phyloP scores from a whole-genome alignment of 192 early-diverging fungal species.

The Linnemannia exigua region DNA sequence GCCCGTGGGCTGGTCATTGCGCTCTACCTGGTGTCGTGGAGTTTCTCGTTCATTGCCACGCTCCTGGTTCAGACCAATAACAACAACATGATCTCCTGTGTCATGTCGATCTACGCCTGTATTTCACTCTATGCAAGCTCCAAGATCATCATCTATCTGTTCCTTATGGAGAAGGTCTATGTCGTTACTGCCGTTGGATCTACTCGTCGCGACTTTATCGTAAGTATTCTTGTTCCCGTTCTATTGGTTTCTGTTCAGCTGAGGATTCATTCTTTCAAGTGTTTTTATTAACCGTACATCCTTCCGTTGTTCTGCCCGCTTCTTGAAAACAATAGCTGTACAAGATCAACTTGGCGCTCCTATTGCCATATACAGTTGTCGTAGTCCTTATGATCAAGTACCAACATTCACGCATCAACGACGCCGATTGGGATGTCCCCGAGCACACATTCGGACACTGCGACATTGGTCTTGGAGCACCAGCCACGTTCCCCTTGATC shows the following conservation, averaged over 20 bases:
- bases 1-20: constrained; percentile 40
- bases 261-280: not conserved
- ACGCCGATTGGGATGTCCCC: not conserved
- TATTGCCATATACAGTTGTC: not conserved
- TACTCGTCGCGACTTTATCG: constrained; percentile 4
- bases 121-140: constrained; percentile 42
- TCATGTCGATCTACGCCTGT: constrained; percentile 35
- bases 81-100: constrained; percentile 49
- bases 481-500: not conserved
- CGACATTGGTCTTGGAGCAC: not conserved
- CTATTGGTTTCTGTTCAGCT: too few species aligned
- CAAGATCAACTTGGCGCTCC: not conserved
- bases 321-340: not conserved
- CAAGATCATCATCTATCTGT: constrained; percentile 57
- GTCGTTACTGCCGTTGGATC: constrained; percentile 12
- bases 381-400: not conserved
- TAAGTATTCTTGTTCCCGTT: not conserved
- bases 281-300: not conserved
- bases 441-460: not conserved
- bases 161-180: constrained; percentile 59
- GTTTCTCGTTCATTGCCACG: constrained; percentile 47
- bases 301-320: not conserved
- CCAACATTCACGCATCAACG: not conserved
- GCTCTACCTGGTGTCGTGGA: constrained; percentile 49
- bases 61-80: constrained; percentile 60